Base-by-base conservation (phyloP, 169 alveolate genomes). In the Eimeria praecox region DNA sequence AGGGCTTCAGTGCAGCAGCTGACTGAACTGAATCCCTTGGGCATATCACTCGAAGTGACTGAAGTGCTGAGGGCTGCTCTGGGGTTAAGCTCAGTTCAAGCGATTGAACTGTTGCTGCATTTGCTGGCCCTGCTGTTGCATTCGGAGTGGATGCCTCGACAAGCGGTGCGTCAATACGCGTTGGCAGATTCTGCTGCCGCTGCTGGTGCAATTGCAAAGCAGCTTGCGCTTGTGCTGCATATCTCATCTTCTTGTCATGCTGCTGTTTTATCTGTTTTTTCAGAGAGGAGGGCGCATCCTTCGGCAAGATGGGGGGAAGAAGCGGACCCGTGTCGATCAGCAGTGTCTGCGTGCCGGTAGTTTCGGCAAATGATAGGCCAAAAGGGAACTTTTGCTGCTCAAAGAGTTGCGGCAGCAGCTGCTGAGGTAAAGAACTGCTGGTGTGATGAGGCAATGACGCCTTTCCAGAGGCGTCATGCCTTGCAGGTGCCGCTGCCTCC, bases 311-410 rank as follows among this genome's bases (percentile, higher is more conserved):
- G 4, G 69, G 90, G 33, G 90, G 52, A 33, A 82, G 90, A 27
- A 82, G 69, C 22, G 90, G 90, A 52, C 90, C 90, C 18, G 90
- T 42, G 62, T 82, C 90, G 33, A 82, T 52, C 12, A 82, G 66
- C 80, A 86, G 56, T 54, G 44, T 35, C 73, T 44, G 92, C 20
- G 71, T 54, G 4, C 75, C 40, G 56, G 80, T 59, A 54, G 78
- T 69, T 0, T 54, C 92, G 52, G 40, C 33, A 59, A 86, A 86
- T 30, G 56, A 56, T 59, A 86, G 30, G 54, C 92, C 92, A 56
- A 86, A 86, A 22, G 92, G 92, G 78, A 86, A 86, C 52, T 49
- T 49, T n/a, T 49, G 90, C 54, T 49, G 90, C 73, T 12, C 0
- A 33, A 52, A 35, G 46, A 33, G 73, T 52, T 38, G 71, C 46